These are phyloP conservation scores for Blastomyces parvus DNA, from an alignment of 2,329 filamentous ascomycete genomes.

Conservation along the genomic window DNA sequence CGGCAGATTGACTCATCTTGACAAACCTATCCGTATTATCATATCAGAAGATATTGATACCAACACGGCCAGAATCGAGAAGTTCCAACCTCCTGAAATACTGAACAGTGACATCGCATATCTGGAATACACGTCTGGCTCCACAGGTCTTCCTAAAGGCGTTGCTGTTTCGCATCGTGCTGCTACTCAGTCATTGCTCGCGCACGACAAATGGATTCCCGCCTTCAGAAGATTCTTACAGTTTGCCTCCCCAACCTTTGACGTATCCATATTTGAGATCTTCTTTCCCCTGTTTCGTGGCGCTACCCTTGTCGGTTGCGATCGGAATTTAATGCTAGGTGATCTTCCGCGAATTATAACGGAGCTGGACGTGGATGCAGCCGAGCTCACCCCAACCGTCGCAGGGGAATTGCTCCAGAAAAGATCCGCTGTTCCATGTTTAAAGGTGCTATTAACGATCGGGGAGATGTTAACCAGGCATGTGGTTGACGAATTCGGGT, in stretches of 20 bases:
- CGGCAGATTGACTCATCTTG: conserved; percentile 18
- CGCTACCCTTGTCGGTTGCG: conserved; percentile 61
- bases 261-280: conserved; percentile 90
- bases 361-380: conserved; percentile 63
- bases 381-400: conserved; percentile 82
- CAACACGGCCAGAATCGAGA: conserved; percentile 8
- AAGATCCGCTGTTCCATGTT: conserved; percentile 55
- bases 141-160: conserved; percentile 80
- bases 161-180: conserved; percentile 73
- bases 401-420: conserved; percentile 63
- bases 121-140: conserved; percentile 88
- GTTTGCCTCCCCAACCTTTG: conserved; percentile 86
- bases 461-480: conserved; percentile 81
- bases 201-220: conserved; percentile 71
- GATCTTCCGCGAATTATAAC: conserved; percentile 62
- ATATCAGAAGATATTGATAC: conserved; percentile 29
- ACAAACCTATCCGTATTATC: conserved; percentile 25
- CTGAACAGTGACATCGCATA: conserved; percentile 53
- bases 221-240: conserved; percentile 71
- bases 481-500: conserved; percentile 72
- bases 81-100: conserved; percentile 14
- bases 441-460: conserved; percentile 71
- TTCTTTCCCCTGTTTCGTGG: conserved; percentile 77
- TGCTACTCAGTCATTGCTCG: conserved; percentile 70
- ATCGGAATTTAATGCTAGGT: conserved; percentile 60